Percentiles rank a stretch among this genome's conserved stretches.
phyloP scores from a whole-genome alignment of 176 grass and related monocot genomes.

The Oryza coarctata region DNA sequence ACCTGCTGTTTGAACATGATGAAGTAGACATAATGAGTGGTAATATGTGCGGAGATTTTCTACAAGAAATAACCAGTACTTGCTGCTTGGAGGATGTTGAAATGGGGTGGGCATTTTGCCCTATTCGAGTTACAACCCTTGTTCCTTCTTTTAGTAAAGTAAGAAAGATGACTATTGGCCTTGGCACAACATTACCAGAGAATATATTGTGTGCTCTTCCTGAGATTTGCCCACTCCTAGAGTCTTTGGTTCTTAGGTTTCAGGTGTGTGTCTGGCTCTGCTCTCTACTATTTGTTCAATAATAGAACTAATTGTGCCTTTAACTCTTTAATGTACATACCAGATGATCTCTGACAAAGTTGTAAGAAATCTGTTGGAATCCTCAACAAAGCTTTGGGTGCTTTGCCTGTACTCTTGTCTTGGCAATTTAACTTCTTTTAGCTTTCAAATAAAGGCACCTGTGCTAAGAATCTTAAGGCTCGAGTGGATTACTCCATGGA shows the following conservation, averaged over 20 bases:
- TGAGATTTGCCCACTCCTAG: constrained; percentile 62
- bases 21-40: constrained; percentile 33
- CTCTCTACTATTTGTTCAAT: not conserved
- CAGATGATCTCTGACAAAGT: constrained; percentile 69
- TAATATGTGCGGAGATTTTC: constrained; percentile 40
- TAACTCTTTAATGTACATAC: constrained; percentile 22
- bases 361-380: constrained; percentile 61
- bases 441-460: constrained; percentile 35
- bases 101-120: constrained; percentile 82
- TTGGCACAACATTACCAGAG: constrained; percentile 69
- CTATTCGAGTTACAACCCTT: constrained; percentile 46
- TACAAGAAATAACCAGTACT: constrained; percentile 45
- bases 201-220: constrained; percentile 61
- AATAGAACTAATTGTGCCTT: not conserved
- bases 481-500: constrained; percentile 72
- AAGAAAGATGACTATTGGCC: constrained; percentile 58
- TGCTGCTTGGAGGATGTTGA: constrained; percentile 62
- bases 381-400: constrained; percentile 47
- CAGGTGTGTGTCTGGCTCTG: constrained; percentile 50
- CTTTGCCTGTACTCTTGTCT: constrained; percentile 65
- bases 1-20: constrained; percentile 30
- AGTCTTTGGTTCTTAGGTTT: constrained; percentile 72
- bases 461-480: constrained; percentile 51
- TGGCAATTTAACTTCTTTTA: constrained; percentile 57
- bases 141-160: constrained; percentile 51